Evolutionary conservation across 192 early-diverging fungal species (phyloP).

Genomic region (Podochytrium sp.): DNA sequence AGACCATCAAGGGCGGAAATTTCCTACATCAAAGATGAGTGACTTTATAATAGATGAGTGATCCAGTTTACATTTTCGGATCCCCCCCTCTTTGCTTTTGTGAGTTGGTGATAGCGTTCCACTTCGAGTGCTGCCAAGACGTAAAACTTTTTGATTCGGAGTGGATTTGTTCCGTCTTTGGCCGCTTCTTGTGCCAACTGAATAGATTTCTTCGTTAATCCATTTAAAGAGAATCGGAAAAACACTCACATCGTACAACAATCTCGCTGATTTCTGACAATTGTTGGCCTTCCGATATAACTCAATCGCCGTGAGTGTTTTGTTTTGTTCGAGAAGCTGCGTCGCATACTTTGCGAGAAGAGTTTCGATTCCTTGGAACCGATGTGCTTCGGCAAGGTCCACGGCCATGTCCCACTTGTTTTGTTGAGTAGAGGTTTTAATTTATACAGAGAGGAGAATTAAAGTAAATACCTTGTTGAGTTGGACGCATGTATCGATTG

Average conservation of each 20-base stretch:
- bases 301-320: conserved; percentile 49
- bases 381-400: conserved; percentile 51
- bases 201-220: too few species aligned
- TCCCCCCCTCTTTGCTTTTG: conserved; percentile 33
- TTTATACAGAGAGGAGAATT: not conserved
- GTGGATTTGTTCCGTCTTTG: conserved; percentile 42
- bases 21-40: conserved; percentile 21
- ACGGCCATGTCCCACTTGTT: conserved; percentile 60
- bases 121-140: conserved; percentile 64
- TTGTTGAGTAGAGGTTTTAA: conserved; percentile 8
- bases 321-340: conserved; percentile 43
- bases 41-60: not conserved
- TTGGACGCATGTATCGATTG: conserved; percentile 56
- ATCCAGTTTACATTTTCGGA: conserved; percentile 27
- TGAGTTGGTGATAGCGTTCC: conserved; percentile 56
- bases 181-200: conserved; percentile 54
- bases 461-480: conserved; percentile 52
- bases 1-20: conserved; percentile 51
- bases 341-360: conserved; percentile 50
- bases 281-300: conserved; percentile 62
- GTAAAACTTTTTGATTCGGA: conserved; percentile 60
- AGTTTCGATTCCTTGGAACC: conserved; percentile 53
- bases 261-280: conserved; percentile 52
- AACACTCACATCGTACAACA: conserved; percentile 51
- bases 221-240: not conserved